Evolutionary conservation across 352 stramenopile species (phyloP).

Genomic region (Phytophthora parvispora): DNA sequence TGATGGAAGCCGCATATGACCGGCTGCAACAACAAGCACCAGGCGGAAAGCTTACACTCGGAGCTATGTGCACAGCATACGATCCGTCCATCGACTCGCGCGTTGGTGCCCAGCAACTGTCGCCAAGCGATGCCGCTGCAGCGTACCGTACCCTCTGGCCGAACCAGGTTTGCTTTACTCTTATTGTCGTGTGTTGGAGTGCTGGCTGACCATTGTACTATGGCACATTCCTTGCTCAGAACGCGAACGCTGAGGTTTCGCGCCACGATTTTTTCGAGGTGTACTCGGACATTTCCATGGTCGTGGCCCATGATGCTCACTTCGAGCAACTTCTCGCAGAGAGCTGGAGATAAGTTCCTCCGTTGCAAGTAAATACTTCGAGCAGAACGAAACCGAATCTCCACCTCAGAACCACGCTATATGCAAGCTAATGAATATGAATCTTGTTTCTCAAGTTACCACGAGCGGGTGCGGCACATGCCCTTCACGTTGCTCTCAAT

Average conservation of each 20-base stretch:
- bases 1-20: conserved; percentile 59
- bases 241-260: conserved; percentile 47
- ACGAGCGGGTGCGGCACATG: conserved; percentile 12
- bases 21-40: conserved; percentile 36
- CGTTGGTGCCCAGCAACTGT: conserved; percentile 51
- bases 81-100: conserved; percentile 72
- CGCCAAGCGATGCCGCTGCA: conserved; percentile 33
- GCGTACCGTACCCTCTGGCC: conserved; percentile 66
- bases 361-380: background rate
- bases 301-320: conserved; percentile 65
- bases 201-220: conserved; percentile 1
- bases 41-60: conserved; percentile 58
- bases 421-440: conserved; percentile 15
- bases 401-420: background rate
- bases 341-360: conserved; percentile 62
- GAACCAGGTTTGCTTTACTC: conserved; percentile 19
- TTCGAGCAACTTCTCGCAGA: conserved; percentile 78
- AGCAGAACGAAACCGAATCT: background rate
- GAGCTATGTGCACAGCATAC: conserved; percentile 52
- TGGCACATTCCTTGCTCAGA: conserved; percentile 14
- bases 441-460: conserved; percentile 11
- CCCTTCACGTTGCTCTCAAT: conserved; percentile 51
- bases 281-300: conserved; percentile 76
- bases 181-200: background rate
- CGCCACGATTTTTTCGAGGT: conserved; percentile 73